These are phyloP conservation scores for Ophiocordyceps sinensis DNA, from an alignment of 2,329 filamentous ascomycete species.

Conservation along the genomic window DNA sequence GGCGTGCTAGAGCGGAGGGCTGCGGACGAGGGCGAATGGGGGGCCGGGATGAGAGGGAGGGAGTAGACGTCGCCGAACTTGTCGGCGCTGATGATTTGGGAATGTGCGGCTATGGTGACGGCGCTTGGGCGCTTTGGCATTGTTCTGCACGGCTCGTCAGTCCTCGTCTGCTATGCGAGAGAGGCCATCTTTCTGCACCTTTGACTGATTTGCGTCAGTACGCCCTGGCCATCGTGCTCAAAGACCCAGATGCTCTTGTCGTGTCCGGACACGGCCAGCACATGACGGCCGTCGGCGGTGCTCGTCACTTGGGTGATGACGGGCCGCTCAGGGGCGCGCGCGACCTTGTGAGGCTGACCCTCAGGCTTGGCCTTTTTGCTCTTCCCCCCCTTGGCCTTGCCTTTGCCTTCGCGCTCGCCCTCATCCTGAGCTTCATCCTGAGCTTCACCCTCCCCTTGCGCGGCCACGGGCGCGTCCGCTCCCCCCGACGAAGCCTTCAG, in stretches of 20 bases:
- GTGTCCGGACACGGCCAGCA: conserved; percentile 72
- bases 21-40: conserved; percentile 5
- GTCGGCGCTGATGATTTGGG: conserved; percentile 69
- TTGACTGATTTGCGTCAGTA: conserved; percentile 53
- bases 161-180: not conserved
- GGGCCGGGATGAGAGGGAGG: conserved; percentile 45
- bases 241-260: conserved; percentile 88
- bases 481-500: not conserved
- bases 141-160: conserved; percentile 29
- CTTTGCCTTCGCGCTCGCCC: conserved; percentile 11
- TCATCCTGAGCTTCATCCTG: conserved; percentile 5
- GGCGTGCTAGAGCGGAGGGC: conserved; percentile 5
- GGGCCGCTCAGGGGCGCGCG: conserved; percentile 32
- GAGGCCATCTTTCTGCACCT: conserved; percentile 34
- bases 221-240: conserved; percentile 44
- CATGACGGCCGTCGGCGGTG: conserved; percentile 49
- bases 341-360: conserved; percentile 13
- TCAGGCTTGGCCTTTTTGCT: conserved; percentile 16
- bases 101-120: conserved; percentile 53
- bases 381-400: not conserved
- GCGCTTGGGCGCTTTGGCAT: conserved; percentile 88
- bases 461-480: not conserved
- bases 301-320: conserved; percentile 56
- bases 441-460: conserved; percentile 4
- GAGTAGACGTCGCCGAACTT: conserved; percentile 97